Conservation (phyloP, 139 green algal genomes). For the Prasinococcaceae sp. region DNA sequence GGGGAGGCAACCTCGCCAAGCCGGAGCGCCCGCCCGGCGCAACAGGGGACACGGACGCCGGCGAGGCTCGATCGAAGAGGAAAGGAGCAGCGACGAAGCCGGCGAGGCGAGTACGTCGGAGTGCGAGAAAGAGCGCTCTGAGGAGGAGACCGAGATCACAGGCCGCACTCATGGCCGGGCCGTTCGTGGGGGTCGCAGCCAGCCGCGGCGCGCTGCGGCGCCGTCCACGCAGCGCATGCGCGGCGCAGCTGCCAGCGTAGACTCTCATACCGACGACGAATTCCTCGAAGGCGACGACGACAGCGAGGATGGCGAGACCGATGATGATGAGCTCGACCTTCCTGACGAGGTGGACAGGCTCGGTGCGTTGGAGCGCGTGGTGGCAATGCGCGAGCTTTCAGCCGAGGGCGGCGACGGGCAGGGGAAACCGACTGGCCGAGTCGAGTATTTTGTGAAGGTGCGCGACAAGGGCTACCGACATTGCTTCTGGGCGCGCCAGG, state of each 20-base stretch:
- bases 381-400: too few species aligned
- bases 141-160: neutral
- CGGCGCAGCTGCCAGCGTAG: neutral
- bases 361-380: neutral
- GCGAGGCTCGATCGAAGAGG: too few species aligned
- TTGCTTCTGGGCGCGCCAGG: slow-evolving; percentile 51
- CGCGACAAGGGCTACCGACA: slow-evolving; percentile 68
- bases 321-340: neutral
- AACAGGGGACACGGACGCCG: too few species aligned
- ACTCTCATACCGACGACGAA: neutral
- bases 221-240: too few species aligned
- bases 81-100: too few species aligned
- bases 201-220: too few species aligned
- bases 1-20: too few species aligned
- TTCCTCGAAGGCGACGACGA: neutral
- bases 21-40: too few species aligned
- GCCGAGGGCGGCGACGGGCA: too few species aligned
- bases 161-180: neutral
- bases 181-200: neutral
- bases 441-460: slow-evolving; percentile 17
- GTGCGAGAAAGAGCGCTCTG: neutral
- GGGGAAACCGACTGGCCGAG: neutral
- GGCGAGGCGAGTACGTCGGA: too few species aligned
- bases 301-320: neutral
- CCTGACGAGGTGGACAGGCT: neutral